Evolutionary conservation across 192 early-diverging fungal species (phyloP).

Genomic region (Backusella luteola): DNA sequence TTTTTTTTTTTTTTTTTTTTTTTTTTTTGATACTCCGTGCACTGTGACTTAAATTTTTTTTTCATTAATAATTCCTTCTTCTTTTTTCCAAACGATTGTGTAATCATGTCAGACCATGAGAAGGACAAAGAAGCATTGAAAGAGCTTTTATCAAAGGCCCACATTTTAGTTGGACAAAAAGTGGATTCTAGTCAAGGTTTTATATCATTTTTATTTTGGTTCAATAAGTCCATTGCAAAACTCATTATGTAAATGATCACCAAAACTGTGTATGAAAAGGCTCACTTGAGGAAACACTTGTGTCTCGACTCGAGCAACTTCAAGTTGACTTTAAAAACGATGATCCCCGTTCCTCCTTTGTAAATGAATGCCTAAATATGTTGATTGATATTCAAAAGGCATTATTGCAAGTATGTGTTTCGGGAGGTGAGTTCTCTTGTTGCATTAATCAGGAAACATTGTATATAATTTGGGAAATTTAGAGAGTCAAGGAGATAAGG

Average conservation of each 20-base stretch:
- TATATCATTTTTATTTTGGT: neutral
- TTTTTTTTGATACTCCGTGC: neutral
- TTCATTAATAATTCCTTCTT: neutral
- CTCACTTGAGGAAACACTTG: constrained; percentile 12
- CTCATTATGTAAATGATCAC: constrained; percentile 4
- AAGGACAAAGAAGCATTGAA: neutral
- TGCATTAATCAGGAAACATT: neutral
- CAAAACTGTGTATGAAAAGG: neutral
- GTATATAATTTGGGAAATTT: neutral
- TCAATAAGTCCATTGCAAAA: neutral
- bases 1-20: neutral
- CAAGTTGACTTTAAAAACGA: neutral
- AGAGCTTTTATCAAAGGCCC: neutral
- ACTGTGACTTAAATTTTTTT: neutral
- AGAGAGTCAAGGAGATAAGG: constrained; percentile 13
- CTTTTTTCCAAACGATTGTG: neutral
- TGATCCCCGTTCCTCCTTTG: constrained; percentile 10
- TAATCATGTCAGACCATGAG: constrained; percentile 9
- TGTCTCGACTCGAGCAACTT: constrained; percentile 19
- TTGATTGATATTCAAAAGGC: constrained; percentile 20
- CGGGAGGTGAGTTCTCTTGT: constrained; percentile 11
- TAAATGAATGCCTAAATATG: constrained; percentile 13
- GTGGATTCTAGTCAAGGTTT: constrained; percentile 4
- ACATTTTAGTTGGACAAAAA: constrained; percentile 1
- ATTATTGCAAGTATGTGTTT: constrained; percentile 1